phyloP scores from a whole-genome alignment of 139 green algal genomes.

The Chloropicon primus region DNA sequence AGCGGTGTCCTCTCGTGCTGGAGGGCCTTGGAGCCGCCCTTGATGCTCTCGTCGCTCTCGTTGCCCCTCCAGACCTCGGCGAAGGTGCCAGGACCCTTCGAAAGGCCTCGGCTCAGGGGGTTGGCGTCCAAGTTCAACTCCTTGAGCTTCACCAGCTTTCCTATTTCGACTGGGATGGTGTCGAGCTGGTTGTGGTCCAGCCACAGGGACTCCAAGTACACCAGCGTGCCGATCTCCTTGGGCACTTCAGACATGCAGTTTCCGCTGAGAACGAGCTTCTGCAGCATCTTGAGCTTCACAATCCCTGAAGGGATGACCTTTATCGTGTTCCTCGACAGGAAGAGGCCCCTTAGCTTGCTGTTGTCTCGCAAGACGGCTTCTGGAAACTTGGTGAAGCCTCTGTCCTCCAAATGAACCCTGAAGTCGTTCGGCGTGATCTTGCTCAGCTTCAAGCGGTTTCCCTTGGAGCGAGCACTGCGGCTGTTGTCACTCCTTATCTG shows the following conservation, averaged over 20 bases:
- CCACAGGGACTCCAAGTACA: constrained; percentile 15
- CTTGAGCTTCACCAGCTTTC: constrained; percentile 38
- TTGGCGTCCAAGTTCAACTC: constrained; percentile 22
- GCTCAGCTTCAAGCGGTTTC: neutral
- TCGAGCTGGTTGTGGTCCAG: constrained; percentile 50
- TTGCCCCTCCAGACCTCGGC: neutral
- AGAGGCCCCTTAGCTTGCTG: neutral
- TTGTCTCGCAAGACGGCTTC: neutral
- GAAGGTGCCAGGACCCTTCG: neutral
- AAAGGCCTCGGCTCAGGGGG: neutral
- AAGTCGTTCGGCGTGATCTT: neutral
- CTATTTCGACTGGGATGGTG: constrained; percentile 48
- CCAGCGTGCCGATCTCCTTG: constrained; percentile 4
- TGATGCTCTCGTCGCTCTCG: neutral
- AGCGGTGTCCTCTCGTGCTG: neutral
- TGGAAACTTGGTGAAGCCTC: neutral
- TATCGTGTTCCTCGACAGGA: neutral
- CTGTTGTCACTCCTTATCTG: neutral
- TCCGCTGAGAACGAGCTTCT: neutral
- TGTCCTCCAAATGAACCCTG: neutral
- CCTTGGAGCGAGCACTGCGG: neutral
- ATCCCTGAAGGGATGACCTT: neutral
- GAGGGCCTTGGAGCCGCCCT: neutral
- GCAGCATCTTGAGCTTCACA: neutral
- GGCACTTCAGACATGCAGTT: neutral